phyloP scores from a whole-genome alignment of 2,329 filamentous ascomycete genomes.

The Bertia moriformis region DNA sequence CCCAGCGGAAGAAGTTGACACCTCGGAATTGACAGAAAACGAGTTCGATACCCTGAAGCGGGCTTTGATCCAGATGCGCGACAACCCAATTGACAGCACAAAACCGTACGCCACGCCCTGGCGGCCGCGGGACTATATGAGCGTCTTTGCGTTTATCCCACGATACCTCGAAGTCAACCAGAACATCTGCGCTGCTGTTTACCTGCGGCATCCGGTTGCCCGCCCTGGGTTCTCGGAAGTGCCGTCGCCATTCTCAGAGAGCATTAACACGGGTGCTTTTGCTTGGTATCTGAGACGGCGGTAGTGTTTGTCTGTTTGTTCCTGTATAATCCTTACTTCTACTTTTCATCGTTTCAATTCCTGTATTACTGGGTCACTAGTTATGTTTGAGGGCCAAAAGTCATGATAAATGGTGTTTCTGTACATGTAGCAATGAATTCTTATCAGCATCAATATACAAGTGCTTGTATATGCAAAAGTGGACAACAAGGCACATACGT shows the following conservation, averaged over 20 bases:
- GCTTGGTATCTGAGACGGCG: slow-evolving; percentile 85
- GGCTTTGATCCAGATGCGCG: not conserved
- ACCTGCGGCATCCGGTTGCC: slow-evolving; percentile 84
- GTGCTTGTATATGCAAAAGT: too few relatives aligned
- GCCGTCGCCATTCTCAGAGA: slow-evolving; percentile 63
- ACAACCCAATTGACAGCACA: slow-evolving; percentile 1
- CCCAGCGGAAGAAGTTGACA: not conserved
- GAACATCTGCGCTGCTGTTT: slow-evolving; percentile 88
- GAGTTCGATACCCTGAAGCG: not conserved
- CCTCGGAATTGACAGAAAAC: not conserved
- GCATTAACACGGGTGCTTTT: slow-evolving; percentile 68
- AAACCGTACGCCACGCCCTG: slow-evolving; percentile 90
- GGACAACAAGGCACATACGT: too few relatives aligned
- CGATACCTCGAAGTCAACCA: slow-evolving; percentile 95
- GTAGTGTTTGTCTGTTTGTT: slow-evolving; percentile 25
- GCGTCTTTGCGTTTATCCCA: slow-evolving; percentile 86
- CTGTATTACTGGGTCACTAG: not conserved
- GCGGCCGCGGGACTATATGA: slow-evolving; percentile 75
- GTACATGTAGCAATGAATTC: too few relatives aligned
- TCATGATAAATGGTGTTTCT: too few relatives aligned
- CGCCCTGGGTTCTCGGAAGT: slow-evolving; percentile 68
- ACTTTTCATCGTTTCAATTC: not conserved
- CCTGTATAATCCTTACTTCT: not conserved
- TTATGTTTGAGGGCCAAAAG: too few relatives aligned
- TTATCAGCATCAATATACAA: too few relatives aligned